Percentiles rank a stretch among this genome's conserved stretches.
Conservation (phyloP, 208 protist genomes). For the Trypanosoma boissoni region DNA sequence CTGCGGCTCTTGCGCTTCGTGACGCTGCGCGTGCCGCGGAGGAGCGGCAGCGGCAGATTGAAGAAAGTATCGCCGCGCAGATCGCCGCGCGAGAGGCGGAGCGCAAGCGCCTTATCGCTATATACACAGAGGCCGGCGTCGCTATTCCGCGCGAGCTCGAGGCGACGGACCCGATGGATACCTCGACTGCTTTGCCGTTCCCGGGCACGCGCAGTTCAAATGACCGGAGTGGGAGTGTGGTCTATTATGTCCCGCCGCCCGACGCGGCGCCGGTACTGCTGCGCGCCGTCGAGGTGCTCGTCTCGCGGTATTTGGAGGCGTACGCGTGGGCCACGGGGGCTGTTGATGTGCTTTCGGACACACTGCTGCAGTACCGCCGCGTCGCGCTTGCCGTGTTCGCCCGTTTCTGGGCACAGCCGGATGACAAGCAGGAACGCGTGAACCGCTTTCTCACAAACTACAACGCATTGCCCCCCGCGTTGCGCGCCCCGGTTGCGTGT, state of each 20-base stretch:
- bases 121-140: slow-evolving; percentile 75
- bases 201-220: no score
- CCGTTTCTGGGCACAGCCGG: slow-evolving; percentile 48
- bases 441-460: slow-evolving; percentile 52
- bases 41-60: slow-evolving; percentile 32
- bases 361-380: slow-evolving; percentile 49
- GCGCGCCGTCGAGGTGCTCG: slow-evolving; percentile 33
- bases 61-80: slow-evolving; percentile 36
- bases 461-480: slow-evolving; percentile 37
- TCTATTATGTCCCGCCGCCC: slow-evolving; percentile 28
- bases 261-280: slow-evolving; percentile 43
- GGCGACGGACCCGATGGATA: neutral
- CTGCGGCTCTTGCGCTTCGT: slow-evolving; percentile 31
- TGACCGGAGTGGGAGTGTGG: no score
- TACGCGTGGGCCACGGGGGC: slow-evolving; percentile 39
- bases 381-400: slow-evolving; percentile 32
- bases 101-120: slow-evolving; percentile 44
- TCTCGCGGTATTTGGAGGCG: slow-evolving; percentile 38
- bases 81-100: slow-evolving; percentile 56
- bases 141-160: slow-evolving; percentile 58
- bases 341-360: slow-evolving; percentile 28
- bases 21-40: slow-evolving; percentile 40
- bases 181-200: no score
- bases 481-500: slow-evolving; percentile 43
- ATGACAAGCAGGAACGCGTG: slow-evolving; percentile 67